Percentiles rank a stretch among this genome's conserved stretches.
phyloP scores from a whole-genome alignment of 208 protist species.

The Endotrypanum monterogeii region DNA sequence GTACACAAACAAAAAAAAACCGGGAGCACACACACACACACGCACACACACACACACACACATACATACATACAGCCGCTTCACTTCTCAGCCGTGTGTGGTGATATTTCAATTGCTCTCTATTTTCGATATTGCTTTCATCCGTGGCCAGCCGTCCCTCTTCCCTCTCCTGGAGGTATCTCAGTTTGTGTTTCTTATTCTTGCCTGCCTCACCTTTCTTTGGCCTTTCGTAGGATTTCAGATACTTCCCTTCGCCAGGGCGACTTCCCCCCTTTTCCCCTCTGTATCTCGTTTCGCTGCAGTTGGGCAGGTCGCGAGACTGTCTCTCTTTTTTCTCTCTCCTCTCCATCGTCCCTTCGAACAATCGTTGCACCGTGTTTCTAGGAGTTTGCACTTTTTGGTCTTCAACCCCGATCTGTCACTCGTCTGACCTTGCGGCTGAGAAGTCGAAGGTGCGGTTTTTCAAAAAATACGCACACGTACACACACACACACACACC shows the following conservation, averaged over 20 bases:
- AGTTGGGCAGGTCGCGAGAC: not conserved
- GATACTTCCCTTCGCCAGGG: not conserved
- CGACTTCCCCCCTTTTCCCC: not conserved
- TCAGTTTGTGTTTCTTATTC: not conserved
- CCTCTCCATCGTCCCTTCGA: not conserved
- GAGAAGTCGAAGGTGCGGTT: not conserved
- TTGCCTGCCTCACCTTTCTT: not conserved
- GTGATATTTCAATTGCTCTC: slow-evolving; percentile 1
- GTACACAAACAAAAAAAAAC: not conserved
- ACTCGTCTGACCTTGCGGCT: not conserved
- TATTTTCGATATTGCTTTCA: slow-evolving; percentile 2
- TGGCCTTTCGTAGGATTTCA: not conserved
- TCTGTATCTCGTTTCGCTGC: not conserved
- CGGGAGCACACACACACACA: not conserved
- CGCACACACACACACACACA: no score
- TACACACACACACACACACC: slow-evolving; percentile 9
- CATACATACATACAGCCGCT: not conserved
- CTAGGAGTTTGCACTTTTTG: slow-evolving; percentile 3
- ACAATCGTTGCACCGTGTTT: not conserved
- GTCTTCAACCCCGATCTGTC: not conserved
- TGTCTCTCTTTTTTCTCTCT: not conserved
- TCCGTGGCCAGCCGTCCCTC: not conserved
- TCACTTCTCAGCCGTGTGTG: not conserved
- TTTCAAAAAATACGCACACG: slow-evolving; percentile 4
- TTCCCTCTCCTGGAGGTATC: not conserved